phyloP scores from a whole-genome alignment of 2,329 filamentous ascomycete species.

The Zarea fungicola region DNA sequence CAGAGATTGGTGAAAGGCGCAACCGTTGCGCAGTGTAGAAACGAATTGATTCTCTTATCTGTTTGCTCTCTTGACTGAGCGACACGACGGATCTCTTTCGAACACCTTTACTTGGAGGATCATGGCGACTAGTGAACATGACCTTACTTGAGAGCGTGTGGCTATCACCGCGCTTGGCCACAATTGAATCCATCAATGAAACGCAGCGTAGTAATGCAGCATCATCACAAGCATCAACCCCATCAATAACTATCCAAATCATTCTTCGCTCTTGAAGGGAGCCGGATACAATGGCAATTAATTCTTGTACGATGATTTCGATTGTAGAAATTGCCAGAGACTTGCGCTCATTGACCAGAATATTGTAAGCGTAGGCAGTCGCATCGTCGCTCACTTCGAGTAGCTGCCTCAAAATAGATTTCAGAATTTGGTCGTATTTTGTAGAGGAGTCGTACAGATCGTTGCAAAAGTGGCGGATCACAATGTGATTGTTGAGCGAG shows the following conservation, averaged over 20 bases:
- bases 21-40: not conserved
- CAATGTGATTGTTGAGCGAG: constrained; percentile 11
- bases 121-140: not conserved
- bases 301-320: not conserved
- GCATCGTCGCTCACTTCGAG: constrained; percentile 21
- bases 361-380: constrained; percentile 12
- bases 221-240: constrained; percentile 23
- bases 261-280: not conserved
- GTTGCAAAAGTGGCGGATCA: constrained; percentile 31
- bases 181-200: not conserved
- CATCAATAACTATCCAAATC: constrained; percentile 26
- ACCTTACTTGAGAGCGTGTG: not conserved
- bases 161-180: not conserved
- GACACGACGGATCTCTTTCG: not conserved
- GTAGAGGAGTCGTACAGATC: constrained; percentile 26
- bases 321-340: not conserved
- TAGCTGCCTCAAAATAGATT: constrained; percentile 27
- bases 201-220: constrained; percentile 5
- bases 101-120: not conserved
- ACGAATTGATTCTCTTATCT: not conserved
- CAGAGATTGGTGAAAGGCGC: not conserved
- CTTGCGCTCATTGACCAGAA: not conserved
- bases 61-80: not conserved
- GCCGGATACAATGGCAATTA: not conserved
- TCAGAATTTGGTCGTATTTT: constrained; percentile 27